Conservation (phyloP, 2,329 filamentous ascomycete genomes). For the Fusarium sp. region DNA sequence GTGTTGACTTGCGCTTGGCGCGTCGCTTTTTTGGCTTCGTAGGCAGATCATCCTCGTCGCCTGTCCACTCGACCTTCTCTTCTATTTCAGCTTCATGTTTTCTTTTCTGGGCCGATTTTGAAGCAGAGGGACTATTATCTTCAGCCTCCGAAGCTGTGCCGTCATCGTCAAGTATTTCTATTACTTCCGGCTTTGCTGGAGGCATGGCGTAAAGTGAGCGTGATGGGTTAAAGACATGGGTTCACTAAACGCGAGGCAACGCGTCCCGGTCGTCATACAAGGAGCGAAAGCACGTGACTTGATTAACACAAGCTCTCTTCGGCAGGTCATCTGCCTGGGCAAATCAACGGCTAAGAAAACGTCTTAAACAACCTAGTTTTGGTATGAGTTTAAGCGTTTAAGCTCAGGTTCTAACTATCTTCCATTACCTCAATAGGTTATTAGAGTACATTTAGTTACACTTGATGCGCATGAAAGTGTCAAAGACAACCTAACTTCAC, state of each 20-base stretch:
- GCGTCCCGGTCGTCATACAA: conserved; percentile 5
- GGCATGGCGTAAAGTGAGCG: conserved; percentile 29
- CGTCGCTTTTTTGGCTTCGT: conserved; percentile 60
- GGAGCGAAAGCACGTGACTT: conserved; percentile 45
- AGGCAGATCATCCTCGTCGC: conserved; percentile 72
- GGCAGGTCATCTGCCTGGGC: not conserved
- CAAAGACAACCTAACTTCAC: conserved; percentile 2
- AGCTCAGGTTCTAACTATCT: not conserved
- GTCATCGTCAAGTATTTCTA: conserved; percentile 47
- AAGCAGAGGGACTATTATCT: conserved; percentile 6
- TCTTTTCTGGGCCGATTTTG: conserved; percentile 50
- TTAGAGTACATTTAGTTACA: not conserved
- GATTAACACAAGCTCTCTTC: not conserved
- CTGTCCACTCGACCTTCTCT: conserved; percentile 65
- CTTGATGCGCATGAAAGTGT: not conserved
- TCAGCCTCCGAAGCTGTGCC: conserved; percentile 39
- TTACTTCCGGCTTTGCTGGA: conserved; percentile 26
- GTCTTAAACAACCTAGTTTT: not conserved
- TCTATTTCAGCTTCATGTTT: conserved; percentile 53
- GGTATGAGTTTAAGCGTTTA: not conserved
- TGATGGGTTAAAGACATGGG: conserved; percentile 4
- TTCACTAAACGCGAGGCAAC: conserved; percentile 27
- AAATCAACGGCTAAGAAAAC: not conserved
- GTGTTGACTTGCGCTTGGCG: conserved; percentile 48
- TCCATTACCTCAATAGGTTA: not conserved